Evolutionary conservation across 2,329 filamentous ascomycete species (phyloP).

Genomic region (Claviceps sp.): DNA sequence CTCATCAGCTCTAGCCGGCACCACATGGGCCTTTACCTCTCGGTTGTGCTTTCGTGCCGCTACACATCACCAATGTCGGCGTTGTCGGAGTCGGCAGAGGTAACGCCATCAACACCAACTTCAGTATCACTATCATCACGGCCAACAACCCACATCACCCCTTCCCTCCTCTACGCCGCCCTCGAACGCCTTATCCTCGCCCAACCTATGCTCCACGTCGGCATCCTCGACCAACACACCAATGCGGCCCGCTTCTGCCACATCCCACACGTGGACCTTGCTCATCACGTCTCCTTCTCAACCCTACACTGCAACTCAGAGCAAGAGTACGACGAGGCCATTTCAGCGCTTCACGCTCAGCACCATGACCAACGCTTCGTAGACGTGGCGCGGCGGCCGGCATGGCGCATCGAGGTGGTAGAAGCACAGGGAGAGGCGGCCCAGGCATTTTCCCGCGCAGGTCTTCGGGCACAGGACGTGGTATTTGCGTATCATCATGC

Average conservation of each 20-base stretch:
- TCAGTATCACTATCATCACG: too few species aligned
- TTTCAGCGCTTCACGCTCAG: conserved; percentile 22
- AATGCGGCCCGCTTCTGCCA: conserved; percentile 29
- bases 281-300: conserved; percentile 26
- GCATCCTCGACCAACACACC: conserved; percentile 32
- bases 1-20: conserved; percentile 32
- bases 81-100: too few species aligned
- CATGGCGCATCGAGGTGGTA: conserved; percentile 33
- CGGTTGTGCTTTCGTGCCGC: conserved; percentile 31
- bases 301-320: conserved; percentile 9
- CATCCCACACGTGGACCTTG: conserved; percentile 28
- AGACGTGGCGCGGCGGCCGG: conserved; percentile 25
- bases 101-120: too few species aligned
- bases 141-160: neutral
- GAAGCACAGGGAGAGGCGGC: conserved; percentile 2
- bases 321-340: conserved; percentile 16
- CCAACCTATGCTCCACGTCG: conserved; percentile 35
- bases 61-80: conserved; percentile 18
- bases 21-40: conserved; percentile 31
- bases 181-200: conserved; percentile 25
- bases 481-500: conserved; percentile 39
- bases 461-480: conserved; percentile 23
- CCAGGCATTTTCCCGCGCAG: neutral
- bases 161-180: conserved; percentile 20
- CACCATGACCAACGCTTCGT: conserved; percentile 29